Evolutionary conservation across 2,329 filamentous ascomycete species (phyloP).

Genomic region (Sporothrix mexicana): DNA sequence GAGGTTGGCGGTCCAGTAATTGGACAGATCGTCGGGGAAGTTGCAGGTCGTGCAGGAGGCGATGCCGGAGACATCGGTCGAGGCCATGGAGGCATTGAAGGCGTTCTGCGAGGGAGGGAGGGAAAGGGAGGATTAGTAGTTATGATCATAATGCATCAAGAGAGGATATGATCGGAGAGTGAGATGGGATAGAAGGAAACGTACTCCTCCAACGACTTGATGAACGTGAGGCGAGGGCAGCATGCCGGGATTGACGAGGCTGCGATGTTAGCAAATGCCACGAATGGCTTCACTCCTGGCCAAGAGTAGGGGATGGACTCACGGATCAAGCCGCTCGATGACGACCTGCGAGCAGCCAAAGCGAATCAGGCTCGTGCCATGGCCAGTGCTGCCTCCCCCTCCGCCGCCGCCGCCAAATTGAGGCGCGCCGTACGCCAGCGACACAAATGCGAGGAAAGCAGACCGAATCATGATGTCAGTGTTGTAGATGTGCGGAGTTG

Average conservation of each 20-base stretch:
- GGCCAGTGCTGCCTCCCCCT: conserved; percentile 26
- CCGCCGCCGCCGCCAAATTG: conserved; percentile 27
- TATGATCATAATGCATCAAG: background rate
- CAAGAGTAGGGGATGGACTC: background rate
- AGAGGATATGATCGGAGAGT: background rate
- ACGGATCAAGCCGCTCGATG: conserved; percentile 53
- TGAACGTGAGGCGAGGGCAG: conserved; percentile 54
- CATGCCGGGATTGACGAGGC: conserved; percentile 52
- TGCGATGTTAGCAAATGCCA: background rate
- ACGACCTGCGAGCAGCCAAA: conserved; percentile 56
- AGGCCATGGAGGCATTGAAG: conserved; percentile 53
- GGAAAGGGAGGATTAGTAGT: background rate
- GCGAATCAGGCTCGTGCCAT: conserved; percentile 47
- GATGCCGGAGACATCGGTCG: conserved; percentile 44
- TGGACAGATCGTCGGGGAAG: conserved; percentile 53
- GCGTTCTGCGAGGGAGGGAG: conserved; percentile 42
- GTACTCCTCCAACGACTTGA: conserved; percentile 52
- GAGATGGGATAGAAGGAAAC: background rate
- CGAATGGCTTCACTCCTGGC: background rate
- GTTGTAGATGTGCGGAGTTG: background rate
- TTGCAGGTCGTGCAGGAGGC: conserved; percentile 54
- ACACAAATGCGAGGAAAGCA: conserved; percentile 42
- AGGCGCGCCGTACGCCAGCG: conserved; percentile 42
- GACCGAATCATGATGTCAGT: conserved; percentile 13
- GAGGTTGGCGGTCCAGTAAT: conserved; percentile 56